Base-by-base conservation (phyloP, 768 basidiomycete species). In the Pleurotus tuber-regium region DNA sequence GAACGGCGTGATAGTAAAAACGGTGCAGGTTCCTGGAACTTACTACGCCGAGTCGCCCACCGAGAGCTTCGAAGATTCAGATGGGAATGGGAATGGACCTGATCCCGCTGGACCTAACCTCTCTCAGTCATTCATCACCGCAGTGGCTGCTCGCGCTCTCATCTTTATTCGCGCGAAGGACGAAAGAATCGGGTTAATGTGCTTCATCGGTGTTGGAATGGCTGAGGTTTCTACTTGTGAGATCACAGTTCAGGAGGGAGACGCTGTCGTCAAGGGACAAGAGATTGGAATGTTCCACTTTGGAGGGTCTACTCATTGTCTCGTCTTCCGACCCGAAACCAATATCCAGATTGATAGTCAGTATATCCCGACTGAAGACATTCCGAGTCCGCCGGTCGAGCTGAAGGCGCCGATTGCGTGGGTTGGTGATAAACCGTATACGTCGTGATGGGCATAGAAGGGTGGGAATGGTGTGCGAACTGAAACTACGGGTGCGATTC, bases 221-320 rank as follows among this genome's bases (percentile, higher is more conserved):
- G 69, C 70, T 1, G 84, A 86, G 62, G 72, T 86, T 1, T 85
- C 81, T 28, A 83, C 81, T n/a, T 80, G 77, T 54, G 73, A 77
- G 54, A 59, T 75, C 16, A 75, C 67, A 1, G 82, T 84, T 19
- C 64, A 62, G 57, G 67, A 61, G 16, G 77, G 78, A 0, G 61
- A 82, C 25, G 53, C 54, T 29, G 62, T 85, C 23, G 67, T 64
- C 49, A 76, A 75, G 55, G 83, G 86, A 1, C 77, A 84, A 23
- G 64, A 84, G 59, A 51, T 82, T 0, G 85, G 84, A 52, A 75
- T 70, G 73, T 81, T 86, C 75, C 83, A 83, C 60, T 84, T 81
- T 65, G 83, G 81, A 10, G 83, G 82, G 4, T 83, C 78, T 31
- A 72, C 77, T 1, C 70, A 78, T 52, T 64, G 70, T 49, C 53